Evolutionary conservation across 225 moss, liverwort and hornwort species (phyloP).

Genomic region (Sphagnum tenellum): DNA sequence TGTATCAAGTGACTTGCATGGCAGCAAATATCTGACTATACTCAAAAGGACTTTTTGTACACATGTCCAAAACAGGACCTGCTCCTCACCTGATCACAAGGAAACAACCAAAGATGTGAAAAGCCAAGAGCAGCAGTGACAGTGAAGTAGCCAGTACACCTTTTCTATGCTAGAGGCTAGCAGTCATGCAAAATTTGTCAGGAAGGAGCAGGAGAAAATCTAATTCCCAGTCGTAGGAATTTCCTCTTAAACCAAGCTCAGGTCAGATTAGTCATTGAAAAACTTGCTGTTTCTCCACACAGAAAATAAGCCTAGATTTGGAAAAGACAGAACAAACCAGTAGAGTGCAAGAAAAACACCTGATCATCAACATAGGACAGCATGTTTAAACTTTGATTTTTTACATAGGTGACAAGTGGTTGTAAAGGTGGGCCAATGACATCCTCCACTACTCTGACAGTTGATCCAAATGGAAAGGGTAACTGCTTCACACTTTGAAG

Average conservation of each 20-base stretch:
- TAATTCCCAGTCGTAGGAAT: too few relatives aligned
- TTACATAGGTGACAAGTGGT: slow-evolving; percentile 29
- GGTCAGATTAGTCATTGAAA: too few relatives aligned
- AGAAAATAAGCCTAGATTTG: too few relatives aligned
- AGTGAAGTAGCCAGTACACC: too few relatives aligned
- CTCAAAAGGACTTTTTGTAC: background rate
- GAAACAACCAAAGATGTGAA: background rate
- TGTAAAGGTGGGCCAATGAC: slow-evolving; percentile 24
- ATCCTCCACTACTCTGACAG: slow-evolving; percentile 35
- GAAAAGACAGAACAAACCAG: too few relatives aligned
- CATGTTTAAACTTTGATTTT: slow-evolving; percentile 24
- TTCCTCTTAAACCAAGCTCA: too few relatives aligned
- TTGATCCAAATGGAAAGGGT: slow-evolving; percentile 40
- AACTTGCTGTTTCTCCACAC: too few relatives aligned
- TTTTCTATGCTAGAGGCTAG: too few relatives aligned
- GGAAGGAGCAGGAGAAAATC: too few relatives aligned
- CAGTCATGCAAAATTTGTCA: too few relatives aligned
- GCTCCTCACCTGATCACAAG: background rate
- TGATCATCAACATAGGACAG: slow-evolving; percentile 35
- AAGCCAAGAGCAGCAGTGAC: too few relatives aligned
- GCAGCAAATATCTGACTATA: background rate
- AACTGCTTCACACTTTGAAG: slow-evolving; percentile 29
- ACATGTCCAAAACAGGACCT: background rate
- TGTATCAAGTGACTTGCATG: background rate
- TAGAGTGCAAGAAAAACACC: slow-evolving; percentile 14